These are phyloP conservation scores for Picocystis sp. DNA, from an alignment of 163 green algal species.

Conservation along the genomic window DNA sequence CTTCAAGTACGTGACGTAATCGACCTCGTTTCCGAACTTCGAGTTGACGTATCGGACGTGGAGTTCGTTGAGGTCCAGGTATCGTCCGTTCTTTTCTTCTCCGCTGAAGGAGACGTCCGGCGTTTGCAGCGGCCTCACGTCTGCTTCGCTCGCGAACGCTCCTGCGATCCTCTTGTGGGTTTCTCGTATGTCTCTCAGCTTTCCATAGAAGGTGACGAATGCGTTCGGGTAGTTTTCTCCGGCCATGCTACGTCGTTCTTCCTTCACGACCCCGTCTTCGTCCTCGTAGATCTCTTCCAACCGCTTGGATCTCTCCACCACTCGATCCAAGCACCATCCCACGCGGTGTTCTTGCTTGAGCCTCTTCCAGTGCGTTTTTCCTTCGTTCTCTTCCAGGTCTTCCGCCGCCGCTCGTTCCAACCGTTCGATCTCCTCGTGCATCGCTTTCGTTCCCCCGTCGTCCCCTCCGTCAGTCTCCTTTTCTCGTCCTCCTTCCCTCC, in stretches of 20 bases:
- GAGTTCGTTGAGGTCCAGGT: constrained; percentile 76
- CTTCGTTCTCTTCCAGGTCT: constrained; percentile 54
- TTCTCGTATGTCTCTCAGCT: constrained; percentile 70
- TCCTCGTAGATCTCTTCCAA: constrained; percentile 73
- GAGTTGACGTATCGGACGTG: constrained; percentile 60
- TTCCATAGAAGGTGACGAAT: constrained; percentile 69
- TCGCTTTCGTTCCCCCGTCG: not conserved
- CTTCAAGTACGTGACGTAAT: constrained; percentile 64
- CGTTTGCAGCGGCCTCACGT: constrained; percentile 26
- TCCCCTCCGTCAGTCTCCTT: not conserved
- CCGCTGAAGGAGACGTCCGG: constrained; percentile 55
- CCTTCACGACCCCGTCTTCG: constrained; percentile 50
- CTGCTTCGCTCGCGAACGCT: constrained; percentile 28
- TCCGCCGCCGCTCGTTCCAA: constrained; percentile 73
- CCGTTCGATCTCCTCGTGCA: constrained; percentile 82
- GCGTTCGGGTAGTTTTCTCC: constrained; percentile 20
- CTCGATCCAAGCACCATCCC: constrained; percentile 44
- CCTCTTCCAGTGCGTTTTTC: constrained; percentile 64
- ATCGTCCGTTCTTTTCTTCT: constrained; percentile 69
- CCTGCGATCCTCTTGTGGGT: constrained; percentile 41
- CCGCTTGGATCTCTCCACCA: constrained; percentile 2
- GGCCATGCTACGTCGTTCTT: constrained; percentile 74
- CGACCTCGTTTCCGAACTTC: constrained; percentile 50
- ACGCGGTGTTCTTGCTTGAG: constrained; percentile 76
- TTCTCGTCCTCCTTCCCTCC: not conserved